Conservation (phyloP, 1,284 basidiomycete species). For the Phlebopus sp. region DNA sequence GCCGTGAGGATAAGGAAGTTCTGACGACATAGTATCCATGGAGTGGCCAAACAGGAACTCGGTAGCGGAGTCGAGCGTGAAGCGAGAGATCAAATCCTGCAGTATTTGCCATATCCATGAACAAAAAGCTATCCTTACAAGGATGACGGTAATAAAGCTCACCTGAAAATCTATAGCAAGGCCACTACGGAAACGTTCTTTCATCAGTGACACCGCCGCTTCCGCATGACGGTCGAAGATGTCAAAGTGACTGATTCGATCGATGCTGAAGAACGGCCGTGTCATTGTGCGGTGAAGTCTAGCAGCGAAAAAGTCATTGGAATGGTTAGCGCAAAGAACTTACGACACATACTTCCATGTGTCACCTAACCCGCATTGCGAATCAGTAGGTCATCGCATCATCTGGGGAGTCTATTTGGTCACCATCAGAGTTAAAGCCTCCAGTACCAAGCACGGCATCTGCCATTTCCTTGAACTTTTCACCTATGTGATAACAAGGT, state of each 20-base stretch:
- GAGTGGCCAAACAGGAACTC: slow-evolving; percentile 42
- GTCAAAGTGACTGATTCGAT: slow-evolving; percentile 46
- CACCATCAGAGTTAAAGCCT: slow-evolving; percentile 48
- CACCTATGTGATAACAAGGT: slow-evolving; percentile 22
- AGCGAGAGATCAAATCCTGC: slow-evolving; percentile 43
- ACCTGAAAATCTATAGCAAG: slow-evolving; percentile 45
- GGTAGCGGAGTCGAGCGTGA: slow-evolving; percentile 43
- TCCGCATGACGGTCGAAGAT: slow-evolving; percentile 45
- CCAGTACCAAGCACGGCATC: slow-evolving; percentile 41
- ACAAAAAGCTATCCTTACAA: not conserved
- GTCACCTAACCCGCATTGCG: slow-evolving; percentile 28
- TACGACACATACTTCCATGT: slow-evolving; percentile 37
- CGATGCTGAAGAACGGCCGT: slow-evolving; percentile 45
- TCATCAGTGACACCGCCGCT: slow-evolving; percentile 33
- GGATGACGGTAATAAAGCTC: slow-evolving; percentile 2
- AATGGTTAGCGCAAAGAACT: not conserved
- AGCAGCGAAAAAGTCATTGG: not conserved
- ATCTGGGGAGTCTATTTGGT: not conserved
- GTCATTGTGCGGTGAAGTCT: slow-evolving; percentile 46
- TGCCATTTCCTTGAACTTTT: slow-evolving; percentile 27
- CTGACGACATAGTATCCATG: slow-evolving; percentile 27
- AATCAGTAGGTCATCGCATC: not conserved
- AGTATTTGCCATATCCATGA: not conserved
- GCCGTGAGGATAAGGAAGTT: slow-evolving; percentile 31
- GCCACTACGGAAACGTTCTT: slow-evolving; percentile 31